Evolutionary conservation across 306 rosid species (phyloP), one percentile per base, ranked within the genome.

Genomic region (Acacia confusa): DNA sequence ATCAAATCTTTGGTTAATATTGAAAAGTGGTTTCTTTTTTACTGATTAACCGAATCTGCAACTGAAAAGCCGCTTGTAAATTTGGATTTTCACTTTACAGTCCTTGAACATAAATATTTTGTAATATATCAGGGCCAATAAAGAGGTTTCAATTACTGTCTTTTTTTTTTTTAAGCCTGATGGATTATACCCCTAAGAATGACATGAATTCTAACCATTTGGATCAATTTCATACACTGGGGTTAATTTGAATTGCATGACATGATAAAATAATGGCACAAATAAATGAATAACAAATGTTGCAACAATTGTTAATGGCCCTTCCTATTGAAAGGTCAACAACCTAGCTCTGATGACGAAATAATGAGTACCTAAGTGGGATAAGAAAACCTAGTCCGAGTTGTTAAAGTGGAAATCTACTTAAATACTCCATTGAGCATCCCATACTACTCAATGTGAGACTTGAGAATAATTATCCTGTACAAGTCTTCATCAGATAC

Each of bases 201-300:
- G 53, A 38, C 30, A 13, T 40, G 69, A 55, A 28, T 43, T 63
- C 24, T 8, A 13, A 61, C 47, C n/a, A 34, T n/a, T 40, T 32
- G 44, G 14, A 34, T 27, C 48, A 53, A 74, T 12, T 32, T 27
- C 58, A 32, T 30, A 32, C 20, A 30, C 24, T 36, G 48, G 22
- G 67, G 9, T 36, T 22, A 22, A 7, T 57, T 55, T 73, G 32
- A 47, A 30, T 4, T 58, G 65, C 65, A 11, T 58, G 65, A 58
- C 63, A 55, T 9, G n/a, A 55, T 55, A 28, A 11, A 36, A 69
- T 27, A 16, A 75, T 24, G 38, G 52, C 55, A 32, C 17, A 22
- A 58, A 58, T 52, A 52, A 52, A 52, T 52, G 60, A 20, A 52
- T 75, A 41, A n/a, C 53, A 74, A 44, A 52, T 74, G 66, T 72